Evolutionary conservation across 805 yeast genomes (phyloP), one percentile per base, ranked within the genome.

Genomic region (Scheffersomyces coipomensis): DNA sequence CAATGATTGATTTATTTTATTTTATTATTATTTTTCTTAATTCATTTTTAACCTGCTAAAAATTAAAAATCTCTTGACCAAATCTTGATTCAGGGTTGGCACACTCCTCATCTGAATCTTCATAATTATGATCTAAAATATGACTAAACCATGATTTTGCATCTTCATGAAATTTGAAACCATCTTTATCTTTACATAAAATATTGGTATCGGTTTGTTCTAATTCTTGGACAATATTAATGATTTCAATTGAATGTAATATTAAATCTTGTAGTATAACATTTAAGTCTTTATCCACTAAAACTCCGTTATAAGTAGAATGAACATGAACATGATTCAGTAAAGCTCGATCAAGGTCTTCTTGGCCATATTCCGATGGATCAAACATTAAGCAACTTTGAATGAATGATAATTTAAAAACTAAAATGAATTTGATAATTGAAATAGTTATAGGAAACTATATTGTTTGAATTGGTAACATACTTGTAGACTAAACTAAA

Each of bases 1-100:
- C n/a, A n/a, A n/a, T 12, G 9, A n/a, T 7, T 7, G 9, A 7
- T 7, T 26, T 26, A n/a, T n/a, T n/a, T n/a, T n/a, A 12, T 26
- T 26, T n/a, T n/a, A 8, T 26, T n/a, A 26, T 26, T 26, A 16
- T 26, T 26, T 26, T 8, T n/a, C n/a, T n/a, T n/a, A n/a, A 34
- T 35, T 24, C 30, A 25, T 29, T 11, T 26, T 16, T 32, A 27
- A 27, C 30, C 30, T 13, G 30, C 18, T 27, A 27, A 27, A 27
- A 27, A 27, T 27, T 27, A 15, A 13, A 27, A 27, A 27, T 27
- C 18, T 27, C 18, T 27, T 27, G 11, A 13, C 23, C 18, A 4
- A 27, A 13, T 6, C 6, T 13, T 27, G 6, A 17, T 7, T 24
- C 27, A 24, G 11, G 7, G 7, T 13, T 13, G 12, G 18, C 30